Conservation (phyloP, 164 flowering plant species). For the Dillenia turbinata region DNA sequence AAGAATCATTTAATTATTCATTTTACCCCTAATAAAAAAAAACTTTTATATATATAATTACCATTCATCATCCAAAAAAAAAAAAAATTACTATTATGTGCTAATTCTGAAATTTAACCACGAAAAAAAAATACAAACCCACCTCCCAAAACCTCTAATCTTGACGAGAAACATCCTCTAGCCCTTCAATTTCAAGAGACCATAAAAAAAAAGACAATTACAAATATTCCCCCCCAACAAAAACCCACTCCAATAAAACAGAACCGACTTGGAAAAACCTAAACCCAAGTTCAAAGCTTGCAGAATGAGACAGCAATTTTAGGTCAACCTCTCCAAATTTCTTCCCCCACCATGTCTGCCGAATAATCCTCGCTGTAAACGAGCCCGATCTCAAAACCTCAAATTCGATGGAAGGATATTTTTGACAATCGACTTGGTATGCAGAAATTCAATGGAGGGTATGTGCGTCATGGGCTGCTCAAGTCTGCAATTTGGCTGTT, state of each 20-base stretch:
- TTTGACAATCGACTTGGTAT: slow-evolving; percentile 60
- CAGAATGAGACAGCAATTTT: slow-evolving; percentile 11
- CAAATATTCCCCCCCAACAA: not conserved
- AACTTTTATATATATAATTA: too few species aligned
- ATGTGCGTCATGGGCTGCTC: slow-evolving; percentile 73
- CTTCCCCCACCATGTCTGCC: slow-evolving; percentile 59
- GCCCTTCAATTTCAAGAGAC: not conserved
- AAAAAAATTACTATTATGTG: not conserved
- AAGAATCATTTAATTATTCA: too few species aligned
- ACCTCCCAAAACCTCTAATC: not conserved
- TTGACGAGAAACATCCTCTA: slow-evolving; percentile 1
- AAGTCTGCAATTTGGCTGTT: slow-evolving; percentile 77
- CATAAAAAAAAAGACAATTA: slow-evolving; percentile 1
- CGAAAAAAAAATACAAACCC: not conserved
- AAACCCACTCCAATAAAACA: slow-evolving; percentile 16
- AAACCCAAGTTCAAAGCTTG: slow-evolving; percentile 3
- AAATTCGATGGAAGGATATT: slow-evolving; percentile 51
- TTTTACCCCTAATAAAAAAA: too few species aligned
- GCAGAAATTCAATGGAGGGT: slow-evolving; percentile 90
- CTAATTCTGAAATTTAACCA: not conserved
- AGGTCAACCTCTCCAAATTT: slow-evolving; percentile 27
- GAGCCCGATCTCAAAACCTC: slow-evolving; percentile 70
- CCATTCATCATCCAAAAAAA: too few species aligned
- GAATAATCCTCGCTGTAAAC: slow-evolving; percentile 74
- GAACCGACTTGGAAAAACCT: slow-evolving; percentile 6